phyloP scores from a whole-genome alignment of 2,329 filamentous ascomycete genomes.

The Apiospora koreana region DNA sequence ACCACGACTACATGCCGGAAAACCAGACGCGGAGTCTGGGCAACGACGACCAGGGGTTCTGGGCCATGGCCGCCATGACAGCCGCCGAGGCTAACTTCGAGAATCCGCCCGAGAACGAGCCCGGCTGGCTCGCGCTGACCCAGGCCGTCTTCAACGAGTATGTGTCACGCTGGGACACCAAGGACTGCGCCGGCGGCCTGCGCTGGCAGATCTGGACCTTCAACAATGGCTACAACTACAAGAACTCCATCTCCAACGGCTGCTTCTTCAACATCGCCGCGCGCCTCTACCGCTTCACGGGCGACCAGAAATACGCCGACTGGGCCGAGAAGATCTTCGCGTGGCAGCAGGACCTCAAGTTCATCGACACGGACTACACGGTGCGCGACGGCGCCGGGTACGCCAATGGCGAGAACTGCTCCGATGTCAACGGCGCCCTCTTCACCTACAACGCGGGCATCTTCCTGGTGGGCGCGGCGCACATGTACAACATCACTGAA shows the following conservation, averaged over 20 bases:
- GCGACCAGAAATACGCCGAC: slow-evolving; percentile 74
- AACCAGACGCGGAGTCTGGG: slow-evolving; percentile 64
- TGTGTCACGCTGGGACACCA: slow-evolving; percentile 67
- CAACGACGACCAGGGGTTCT: slow-evolving; percentile 81
- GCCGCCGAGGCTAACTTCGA: slow-evolving; percentile 78
- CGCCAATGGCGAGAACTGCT: slow-evolving; percentile 32
- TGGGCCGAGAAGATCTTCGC: slow-evolving; percentile 74
- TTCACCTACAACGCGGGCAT: slow-evolving; percentile 33
- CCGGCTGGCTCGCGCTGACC: slow-evolving; percentile 76
- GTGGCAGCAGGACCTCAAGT: slow-evolving; percentile 57
- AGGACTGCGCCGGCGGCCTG: slow-evolving; percentile 70
- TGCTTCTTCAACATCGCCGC: slow-evolving; percentile 71
- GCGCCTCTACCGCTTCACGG: slow-evolving; percentile 75
- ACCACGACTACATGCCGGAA: slow-evolving; percentile 65
- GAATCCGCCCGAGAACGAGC: slow-evolving; percentile 60
- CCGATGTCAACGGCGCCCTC: slow-evolving; percentile 29
- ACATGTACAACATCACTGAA: slow-evolving; percentile 41
- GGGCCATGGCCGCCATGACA: slow-evolving; percentile 79
- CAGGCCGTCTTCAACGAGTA: slow-evolving; percentile 83
- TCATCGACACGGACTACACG: slow-evolving; percentile 57
- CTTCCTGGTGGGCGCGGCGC: slow-evolving; percentile 37
- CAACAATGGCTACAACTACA: slow-evolving; percentile 71
- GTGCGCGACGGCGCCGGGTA: slow-evolving; percentile 58
- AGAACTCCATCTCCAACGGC: slow-evolving; percentile 69
- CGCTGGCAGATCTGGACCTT: slow-evolving; percentile 85